Evolutionary conservation across 2,329 filamentous ascomycete genomes (phyloP), one percentile per base, ranked within the genome.

Genomic region (Aspergillus caelatus): DNA sequence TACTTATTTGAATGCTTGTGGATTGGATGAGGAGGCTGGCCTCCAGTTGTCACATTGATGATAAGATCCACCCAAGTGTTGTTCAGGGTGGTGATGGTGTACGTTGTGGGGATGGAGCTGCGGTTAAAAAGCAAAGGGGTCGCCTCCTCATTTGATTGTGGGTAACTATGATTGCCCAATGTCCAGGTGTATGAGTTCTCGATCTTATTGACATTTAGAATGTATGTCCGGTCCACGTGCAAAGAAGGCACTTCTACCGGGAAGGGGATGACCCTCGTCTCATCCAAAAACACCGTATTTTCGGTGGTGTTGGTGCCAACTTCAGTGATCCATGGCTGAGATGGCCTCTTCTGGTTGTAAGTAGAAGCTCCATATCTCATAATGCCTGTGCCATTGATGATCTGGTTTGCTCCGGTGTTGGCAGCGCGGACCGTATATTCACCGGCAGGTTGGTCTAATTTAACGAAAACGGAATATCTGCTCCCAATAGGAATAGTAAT

Each of bases 1-100:
- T 84, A 86, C 71, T 87, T 88, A 70, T 84, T 86, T 48, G 85
- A 84, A 74, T 90, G 88, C 77, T 89, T 89, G 79, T 90, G 88
- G 60, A 90, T 85, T 0, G 86, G 85, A 65, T 90, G 88, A 1
- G 82, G 76, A 1, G 83, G 85, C 69, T 87, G 84, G 1, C 82
- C 76, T 3, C 75, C 74, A 0, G 65, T 62, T 23, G 75, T 79
- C 26, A 70, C 45, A 46, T 70, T 64, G 62, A 68, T 62, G n/a
- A 70, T 59, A 14, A 88, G 71, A 68, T 89, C 86, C 7, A 88
- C 77, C 86, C 85, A 88, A 3, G 82, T 80, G 65, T 77, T 71
- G 62, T 83, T 79, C 23, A 69, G 67, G 3, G 84, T 86, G 30
- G 61, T 59, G 10, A 62, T 21, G 34, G 55, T 56, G 45, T 67